Evolutionary conservation across 805 yeast species (phyloP).

Genomic region (Pichia phayaonensis): DNA sequence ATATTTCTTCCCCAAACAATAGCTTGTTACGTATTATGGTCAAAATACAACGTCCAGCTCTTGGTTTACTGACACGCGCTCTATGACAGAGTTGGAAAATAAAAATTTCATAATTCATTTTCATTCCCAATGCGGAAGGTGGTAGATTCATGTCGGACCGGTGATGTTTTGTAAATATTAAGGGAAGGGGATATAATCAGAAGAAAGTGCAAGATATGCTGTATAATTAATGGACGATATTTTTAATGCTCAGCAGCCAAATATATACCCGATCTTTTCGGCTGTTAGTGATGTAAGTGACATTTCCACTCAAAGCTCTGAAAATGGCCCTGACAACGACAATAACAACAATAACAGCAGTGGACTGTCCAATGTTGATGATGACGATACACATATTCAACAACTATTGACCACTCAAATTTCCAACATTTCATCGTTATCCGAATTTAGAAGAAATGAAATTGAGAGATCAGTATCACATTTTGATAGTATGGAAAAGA

Average conservation of each 20-base stretch:
- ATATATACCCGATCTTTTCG: neutral
- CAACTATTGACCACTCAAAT: slow-evolving; percentile 2
- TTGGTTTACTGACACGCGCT: slow-evolving; percentile 1
- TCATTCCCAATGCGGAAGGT: neutral
- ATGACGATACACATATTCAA: slow-evolving; percentile 1
- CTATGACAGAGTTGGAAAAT: neutral
- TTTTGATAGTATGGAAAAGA: slow-evolving; percentile 21
- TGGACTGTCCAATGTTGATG: neutral
- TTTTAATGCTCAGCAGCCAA: neutral
- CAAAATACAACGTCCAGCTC: neutral
- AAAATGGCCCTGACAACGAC: neutral
- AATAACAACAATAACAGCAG: neutral
- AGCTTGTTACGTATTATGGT: neutral
- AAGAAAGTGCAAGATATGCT: neutral
- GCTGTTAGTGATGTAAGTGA: neutral
- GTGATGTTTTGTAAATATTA: neutral
- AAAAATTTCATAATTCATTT: neutral
- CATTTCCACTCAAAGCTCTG: neutral
- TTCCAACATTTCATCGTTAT: slow-evolving; percentile 1
- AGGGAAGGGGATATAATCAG: too few relatives aligned
- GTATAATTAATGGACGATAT: neutral
- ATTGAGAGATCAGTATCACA: slow-evolving; percentile 18
- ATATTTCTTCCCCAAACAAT: neutral
- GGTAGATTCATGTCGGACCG: neutral
- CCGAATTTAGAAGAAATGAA: slow-evolving; percentile 1